A percentile compares a stretch with the other conserved stretches of the same genome.
These are phyloP conservation scores for Malus sieversii DNA, from an alignment of 306 rosid species.

Conservation along the genomic window DNA sequence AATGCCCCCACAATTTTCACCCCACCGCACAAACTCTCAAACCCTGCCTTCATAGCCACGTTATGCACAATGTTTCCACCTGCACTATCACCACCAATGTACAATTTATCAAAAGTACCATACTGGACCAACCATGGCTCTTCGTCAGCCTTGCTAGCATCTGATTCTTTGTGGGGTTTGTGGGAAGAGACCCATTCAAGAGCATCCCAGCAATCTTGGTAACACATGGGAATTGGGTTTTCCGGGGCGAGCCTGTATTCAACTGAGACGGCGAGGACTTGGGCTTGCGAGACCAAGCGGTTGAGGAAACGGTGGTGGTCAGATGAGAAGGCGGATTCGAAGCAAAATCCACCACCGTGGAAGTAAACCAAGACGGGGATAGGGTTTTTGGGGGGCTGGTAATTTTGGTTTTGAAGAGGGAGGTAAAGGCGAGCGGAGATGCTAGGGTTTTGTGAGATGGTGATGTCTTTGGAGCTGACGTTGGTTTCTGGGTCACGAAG, in stretches of 20 bases:
- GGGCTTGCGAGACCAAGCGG: conserved; percentile 32
- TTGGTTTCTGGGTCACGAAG: conserved; percentile 24
- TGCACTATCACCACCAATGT: conserved; percentile 17
- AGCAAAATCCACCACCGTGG: conserved; percentile 44
- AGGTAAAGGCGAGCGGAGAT: conserved; percentile 43
- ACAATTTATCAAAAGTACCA: conserved; percentile 28
- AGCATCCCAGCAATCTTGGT: conserved; percentile 42
- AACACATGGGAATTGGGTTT: conserved; percentile 35
- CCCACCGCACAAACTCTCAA: conserved; percentile 22
- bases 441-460: conserved; percentile 28
- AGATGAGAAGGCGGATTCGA: conserved; percentile 38
- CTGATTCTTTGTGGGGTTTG: background rate
- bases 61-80: conserved; percentile 37
- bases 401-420: background rate
- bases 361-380: conserved; percentile 39
- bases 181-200: conserved; percentile 35
- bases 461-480: conserved; percentile 42
- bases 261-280: conserved; percentile 40
- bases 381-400: background rate
- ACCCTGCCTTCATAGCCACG: conserved; percentile 31
- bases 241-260: conserved; percentile 51
- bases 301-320: conserved; percentile 40
- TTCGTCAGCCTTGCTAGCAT: background rate
- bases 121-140: conserved; percentile 33
- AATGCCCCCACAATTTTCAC: conserved; percentile 28